Percentiles rank a stretch among this genome's conserved stretches.
phyloP scores from a whole-genome alignment of 2,329 filamentous ascomycete genomes.

The Aspergillus candidus region DNA sequence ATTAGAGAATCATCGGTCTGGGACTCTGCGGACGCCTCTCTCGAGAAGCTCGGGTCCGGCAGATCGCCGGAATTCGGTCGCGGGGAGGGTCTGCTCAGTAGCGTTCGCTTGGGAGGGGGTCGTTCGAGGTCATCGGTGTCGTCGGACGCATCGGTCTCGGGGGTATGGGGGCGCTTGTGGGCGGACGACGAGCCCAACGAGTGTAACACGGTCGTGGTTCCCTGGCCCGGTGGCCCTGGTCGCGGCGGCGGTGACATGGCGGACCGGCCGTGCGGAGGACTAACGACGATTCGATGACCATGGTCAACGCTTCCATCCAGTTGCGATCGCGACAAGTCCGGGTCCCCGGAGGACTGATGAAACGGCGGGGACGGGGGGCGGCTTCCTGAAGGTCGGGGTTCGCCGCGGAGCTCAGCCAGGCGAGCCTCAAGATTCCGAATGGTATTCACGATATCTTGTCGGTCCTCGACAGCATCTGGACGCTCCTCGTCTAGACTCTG shows the following conservation, averaged over 20 bases:
- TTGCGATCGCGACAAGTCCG: slow-evolving; percentile 1
- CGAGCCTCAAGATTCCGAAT: slow-evolving; percentile 21
- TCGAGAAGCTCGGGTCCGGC: not conserved
- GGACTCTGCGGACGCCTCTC: not conserved
- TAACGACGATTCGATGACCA: not conserved
- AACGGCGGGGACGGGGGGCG: no score
- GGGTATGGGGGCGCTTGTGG: slow-evolving; percentile 13
- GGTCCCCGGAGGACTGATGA: no score
- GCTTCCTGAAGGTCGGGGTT: not conserved
- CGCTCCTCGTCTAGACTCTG: slow-evolving; percentile 23
- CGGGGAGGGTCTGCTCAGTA: slow-evolving; percentile 1
- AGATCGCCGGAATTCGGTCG: not conserved
- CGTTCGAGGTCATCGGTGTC: slow-evolving; percentile 7
- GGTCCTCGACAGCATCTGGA: slow-evolving; percentile 20
- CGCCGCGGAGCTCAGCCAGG: slow-evolving; percentile 19
- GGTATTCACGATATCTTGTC: slow-evolving; percentile 20
- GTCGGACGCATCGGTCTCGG: slow-evolving; percentile 4
- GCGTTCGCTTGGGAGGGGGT: slow-evolving; percentile 7
- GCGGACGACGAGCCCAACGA: slow-evolving; percentile 1
- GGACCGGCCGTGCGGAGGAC: slow-evolving; percentile 4
- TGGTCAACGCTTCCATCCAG: slow-evolving; percentile 12
- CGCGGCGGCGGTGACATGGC: slow-evolving; percentile 1
- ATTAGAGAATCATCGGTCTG: slow-evolving; percentile 14
- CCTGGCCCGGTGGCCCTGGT: not conserved
- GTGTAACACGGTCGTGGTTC: not conserved